Evolutionary conservation across 257 asterid genomes (phyloP).

Genomic region (Misopates orontium): DNA sequence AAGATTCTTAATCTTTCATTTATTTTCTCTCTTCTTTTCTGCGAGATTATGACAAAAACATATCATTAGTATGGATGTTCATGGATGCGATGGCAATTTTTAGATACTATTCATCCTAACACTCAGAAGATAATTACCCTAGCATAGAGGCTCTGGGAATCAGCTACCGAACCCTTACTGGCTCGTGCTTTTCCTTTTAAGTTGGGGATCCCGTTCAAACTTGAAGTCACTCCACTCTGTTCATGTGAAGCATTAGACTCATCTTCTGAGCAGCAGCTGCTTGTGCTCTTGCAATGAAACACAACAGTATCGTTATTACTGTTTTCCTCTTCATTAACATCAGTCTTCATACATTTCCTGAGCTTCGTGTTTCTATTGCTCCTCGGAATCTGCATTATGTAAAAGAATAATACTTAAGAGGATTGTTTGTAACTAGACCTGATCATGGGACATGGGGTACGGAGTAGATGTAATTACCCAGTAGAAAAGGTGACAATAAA

Average conservation of each 20-base stretch:
- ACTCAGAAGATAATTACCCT: conserved; percentile 36
- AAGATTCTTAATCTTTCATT: conserved; percentile 50
- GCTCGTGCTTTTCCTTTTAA: conserved; percentile 40
- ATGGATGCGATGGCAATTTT: conserved; percentile 2
- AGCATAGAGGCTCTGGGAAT: conserved; percentile 62
- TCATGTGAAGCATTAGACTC: conserved; percentile 40
- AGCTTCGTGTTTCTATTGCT: conserved; percentile 40
- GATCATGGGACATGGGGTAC: no score
- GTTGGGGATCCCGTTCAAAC: conserved; percentile 28
- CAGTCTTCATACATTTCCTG: conserved; percentile 33
- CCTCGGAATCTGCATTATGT: conserved; percentile 37
- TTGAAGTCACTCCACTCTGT: conserved; percentile 22
- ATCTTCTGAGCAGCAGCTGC: conserved; percentile 41
- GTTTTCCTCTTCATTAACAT: conserved; percentile 19
- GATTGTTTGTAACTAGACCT: background rate
- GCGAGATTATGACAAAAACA: background rate
- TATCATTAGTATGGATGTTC: conserved; percentile 9
- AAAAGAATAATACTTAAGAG: conserved; percentile 3
- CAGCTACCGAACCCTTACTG: conserved; percentile 51
- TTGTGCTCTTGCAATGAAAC: conserved; percentile 34
- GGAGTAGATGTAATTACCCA: no score
- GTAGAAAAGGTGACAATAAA: background rate
- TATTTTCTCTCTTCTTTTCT: conserved; percentile 60
- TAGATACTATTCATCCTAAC: background rate
- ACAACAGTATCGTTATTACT: conserved; percentile 16